phyloP scores from a whole-genome alignment of 2,329 filamentous ascomycete species.

The Nothophaeocryptopus gaeumannii region DNA sequence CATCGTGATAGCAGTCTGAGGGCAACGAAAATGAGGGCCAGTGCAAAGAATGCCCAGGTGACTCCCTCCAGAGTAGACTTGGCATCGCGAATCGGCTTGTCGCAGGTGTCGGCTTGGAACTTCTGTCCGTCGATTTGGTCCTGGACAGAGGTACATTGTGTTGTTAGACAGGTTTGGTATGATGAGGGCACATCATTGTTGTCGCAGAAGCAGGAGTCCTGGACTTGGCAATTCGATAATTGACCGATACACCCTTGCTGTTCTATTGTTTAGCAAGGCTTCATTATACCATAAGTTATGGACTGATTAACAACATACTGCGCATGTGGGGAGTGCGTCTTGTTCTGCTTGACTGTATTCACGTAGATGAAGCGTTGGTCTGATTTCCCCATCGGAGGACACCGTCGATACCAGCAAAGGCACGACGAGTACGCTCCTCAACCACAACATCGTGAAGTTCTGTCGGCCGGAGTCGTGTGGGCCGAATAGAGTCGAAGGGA shows the following conservation, averaged over 20 bases:
- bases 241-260: conserved; percentile 9
- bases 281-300: too few species aligned
- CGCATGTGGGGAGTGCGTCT: conserved; percentile 9
- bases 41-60: conserved; percentile 17
- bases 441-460: conserved; percentile 11
- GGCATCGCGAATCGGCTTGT: conserved; percentile 6
- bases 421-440: conserved; percentile 17
- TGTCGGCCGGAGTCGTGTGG: conserved; percentile 10
- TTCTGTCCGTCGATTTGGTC: conserved; percentile 12
- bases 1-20: conserved; percentile 18
- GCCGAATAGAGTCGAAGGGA: conserved; percentile 11
- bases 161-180: conserved; percentile 11
- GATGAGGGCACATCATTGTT: conserved; percentile 1
- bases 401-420: conserved; percentile 15
- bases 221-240: conserved; percentile 7
- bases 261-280: not conserved
- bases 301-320: conserved; percentile 3
- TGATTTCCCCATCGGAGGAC: conserved; percentile 1
- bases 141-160: conserved; percentile 8
- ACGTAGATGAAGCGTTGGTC: too few species aligned
- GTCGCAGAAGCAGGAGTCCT: conserved; percentile 16
- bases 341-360: conserved; percentile 6
- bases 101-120: conserved; percentile 11
- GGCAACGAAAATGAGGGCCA: conserved; percentile 16
- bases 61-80: conserved; percentile 12